phyloP scores from a whole-genome alignment of 1,284 basidiomycete genomes.

The Cryptococcus neoformans region DNA sequence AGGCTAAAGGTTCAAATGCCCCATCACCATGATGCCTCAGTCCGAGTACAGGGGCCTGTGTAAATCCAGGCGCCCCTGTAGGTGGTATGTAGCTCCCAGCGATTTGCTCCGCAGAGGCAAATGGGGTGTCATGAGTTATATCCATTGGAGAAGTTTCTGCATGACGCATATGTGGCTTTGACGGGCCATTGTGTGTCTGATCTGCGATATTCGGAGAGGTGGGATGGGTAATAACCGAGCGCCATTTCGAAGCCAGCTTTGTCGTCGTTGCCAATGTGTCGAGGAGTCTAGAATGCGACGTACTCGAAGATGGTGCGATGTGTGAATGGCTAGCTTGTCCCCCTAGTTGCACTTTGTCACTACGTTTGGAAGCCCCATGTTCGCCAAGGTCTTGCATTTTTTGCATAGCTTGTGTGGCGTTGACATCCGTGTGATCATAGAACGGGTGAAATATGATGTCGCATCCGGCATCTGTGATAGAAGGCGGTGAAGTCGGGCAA shows the following conservation, averaged over 20 bases:
- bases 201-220: slow-evolving; percentile 11
- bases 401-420: slow-evolving; percentile 10
- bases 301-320: slow-evolving; percentile 5
- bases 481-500: slow-evolving; percentile 38
- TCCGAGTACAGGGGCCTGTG: slow-evolving; percentile 4
- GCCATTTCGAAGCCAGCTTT: slow-evolving; percentile 40
- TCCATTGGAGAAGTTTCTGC: slow-evolving; percentile 20
- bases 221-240: slow-evolving; percentile 24
- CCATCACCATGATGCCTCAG: no score
- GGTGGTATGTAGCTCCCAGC: slow-evolving; percentile 57
- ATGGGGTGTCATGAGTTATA: slow-evolving; percentile 43
- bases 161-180: neutral
- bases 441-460: slow-evolving; percentile 39
- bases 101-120: slow-evolving; percentile 29
- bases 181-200: neutral
- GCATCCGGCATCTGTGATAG: slow-evolving; percentile 23
- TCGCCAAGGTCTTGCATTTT: neutral
- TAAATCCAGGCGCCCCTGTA: slow-evolving; percentile 72
- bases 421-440: neutral
- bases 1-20: slow-evolving; percentile 35
- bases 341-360: neutral
- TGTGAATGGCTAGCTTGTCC: neutral
- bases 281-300: slow-evolving; percentile 20
- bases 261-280: slow-evolving; percentile 27
- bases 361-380: neutral